phyloP scores from a whole-genome alignment of 2,329 filamentous ascomycete species.

The Lachnellula cervina region DNA sequence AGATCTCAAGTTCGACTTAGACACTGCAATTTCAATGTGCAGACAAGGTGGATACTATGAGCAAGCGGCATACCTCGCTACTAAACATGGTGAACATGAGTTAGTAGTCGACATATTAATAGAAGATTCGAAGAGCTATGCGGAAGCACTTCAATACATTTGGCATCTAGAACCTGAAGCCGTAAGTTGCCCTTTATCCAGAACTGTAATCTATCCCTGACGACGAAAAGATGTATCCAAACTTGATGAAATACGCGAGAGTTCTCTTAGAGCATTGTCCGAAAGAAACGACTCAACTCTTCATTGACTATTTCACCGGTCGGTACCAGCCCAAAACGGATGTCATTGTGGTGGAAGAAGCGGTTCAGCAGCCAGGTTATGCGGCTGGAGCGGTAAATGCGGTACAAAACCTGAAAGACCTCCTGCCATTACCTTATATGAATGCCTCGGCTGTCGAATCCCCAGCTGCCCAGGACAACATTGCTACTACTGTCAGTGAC shows the following conservation, averaged over 20 bases:
- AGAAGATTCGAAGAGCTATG: constrained; percentile 88
- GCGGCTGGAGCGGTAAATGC: constrained; percentile 59
- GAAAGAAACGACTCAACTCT: constrained; percentile 74
- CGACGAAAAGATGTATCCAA: constrained; percentile 65
- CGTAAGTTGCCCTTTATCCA: constrained; percentile 43
- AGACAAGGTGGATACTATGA: constrained; percentile 95
- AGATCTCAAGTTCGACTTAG: constrained; percentile 91
- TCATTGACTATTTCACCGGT: constrained; percentile 93
- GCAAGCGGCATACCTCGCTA: constrained; percentile 91
- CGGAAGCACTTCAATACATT: constrained; percentile 85
- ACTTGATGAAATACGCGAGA: constrained; percentile 91
- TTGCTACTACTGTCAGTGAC: constrained; percentile 50
- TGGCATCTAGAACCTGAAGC: constrained; percentile 76
- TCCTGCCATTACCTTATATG: constrained; percentile 84
- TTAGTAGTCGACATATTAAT: constrained; percentile 93
- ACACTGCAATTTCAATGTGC: constrained; percentile 97
- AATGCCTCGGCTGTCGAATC: constrained; percentile 55
- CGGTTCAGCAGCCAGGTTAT: constrained; percentile 25
- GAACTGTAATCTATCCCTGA: constrained; percentile 4
- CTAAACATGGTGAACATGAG: constrained; percentile 89
- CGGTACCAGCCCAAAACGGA: constrained; percentile 71
- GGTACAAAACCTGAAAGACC: constrained; percentile 77
- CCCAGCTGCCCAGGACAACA: constrained; percentile 46
- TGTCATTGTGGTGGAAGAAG: constrained; percentile 28
- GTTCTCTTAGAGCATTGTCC: constrained; percentile 86